A percentile compares a stretch with the other conserved stretches of the same genome.
These are phyloP conservation scores for Scheffersomyces illinoinensis DNA, from an alignment of 1,139 yeast species.

Conservation along the genomic window DNA sequence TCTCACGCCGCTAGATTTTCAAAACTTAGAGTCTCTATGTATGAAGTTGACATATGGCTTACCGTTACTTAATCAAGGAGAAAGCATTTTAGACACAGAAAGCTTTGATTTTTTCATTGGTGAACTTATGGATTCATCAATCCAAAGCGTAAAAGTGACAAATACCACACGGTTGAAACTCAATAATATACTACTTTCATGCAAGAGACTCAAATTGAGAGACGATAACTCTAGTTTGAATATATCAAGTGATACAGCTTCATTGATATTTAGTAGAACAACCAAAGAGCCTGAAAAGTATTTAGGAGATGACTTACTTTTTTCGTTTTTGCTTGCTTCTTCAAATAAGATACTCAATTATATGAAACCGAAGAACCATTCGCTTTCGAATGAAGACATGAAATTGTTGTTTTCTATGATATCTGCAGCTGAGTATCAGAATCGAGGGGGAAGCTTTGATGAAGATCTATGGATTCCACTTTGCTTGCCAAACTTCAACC, in stretches of 20 bases:
- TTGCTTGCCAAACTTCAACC: conserved; percentile 87
- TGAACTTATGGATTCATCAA: conserved; percentile 26
- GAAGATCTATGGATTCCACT: conserved; percentile 94
- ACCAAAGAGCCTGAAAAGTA: conserved; percentile 8
- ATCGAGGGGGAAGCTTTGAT: conserved; percentile 15
- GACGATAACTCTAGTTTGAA: conserved; percentile 5
- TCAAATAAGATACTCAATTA: conserved; percentile 28
- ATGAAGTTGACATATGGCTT: conserved; percentile 48
- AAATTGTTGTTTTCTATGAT: conserved; percentile 31
- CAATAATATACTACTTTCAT: conserved; percentile 25
- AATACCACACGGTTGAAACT: conserved; percentile 36
- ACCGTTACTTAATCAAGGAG: conserved; percentile 6
- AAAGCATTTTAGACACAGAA: conserved; percentile 4
- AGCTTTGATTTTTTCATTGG: conserved; percentile 31
- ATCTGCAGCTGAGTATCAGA: conserved; percentile 19
- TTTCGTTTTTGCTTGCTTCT: conserved; percentile 28
- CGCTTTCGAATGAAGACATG: conserved; percentile 32
- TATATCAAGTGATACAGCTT: conserved; percentile 7
- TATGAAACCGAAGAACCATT: conserved; percentile 38
- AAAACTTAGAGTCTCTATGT: conserved; percentile 63
- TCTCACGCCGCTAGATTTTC: conserved; percentile 67
- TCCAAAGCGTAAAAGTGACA: conserved; percentile 34
- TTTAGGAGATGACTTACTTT: conserved; percentile 34
- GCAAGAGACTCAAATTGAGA: conserved; percentile 21
- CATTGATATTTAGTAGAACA: conserved; percentile 5